These are phyloP conservation scores for Camellia japonica DNA, from an alignment of 148 eudicot genomes.

Conservation along the genomic window DNA sequence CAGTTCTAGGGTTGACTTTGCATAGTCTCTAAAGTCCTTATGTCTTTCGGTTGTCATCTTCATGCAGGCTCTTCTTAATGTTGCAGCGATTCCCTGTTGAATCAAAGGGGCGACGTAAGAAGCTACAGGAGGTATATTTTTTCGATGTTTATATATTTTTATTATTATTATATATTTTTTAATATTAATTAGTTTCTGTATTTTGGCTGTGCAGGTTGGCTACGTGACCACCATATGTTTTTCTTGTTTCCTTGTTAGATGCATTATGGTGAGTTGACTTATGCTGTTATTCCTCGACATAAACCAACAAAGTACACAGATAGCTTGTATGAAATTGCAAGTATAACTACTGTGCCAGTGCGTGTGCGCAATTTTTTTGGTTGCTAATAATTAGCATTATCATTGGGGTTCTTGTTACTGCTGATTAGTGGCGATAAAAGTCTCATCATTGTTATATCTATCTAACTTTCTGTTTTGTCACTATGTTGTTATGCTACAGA, in stretches of 20 bases:
- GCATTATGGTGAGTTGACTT: constrained; percentile 73
- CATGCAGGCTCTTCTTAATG: constrained; percentile 89
- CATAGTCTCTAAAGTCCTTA: constrained; percentile 10
- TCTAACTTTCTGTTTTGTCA: not conserved
- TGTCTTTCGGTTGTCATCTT: constrained; percentile 11
- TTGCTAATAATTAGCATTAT: not conserved
- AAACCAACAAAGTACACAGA: not conserved
- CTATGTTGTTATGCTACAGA: constrained; percentile 40
- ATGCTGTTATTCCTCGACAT: not conserved
- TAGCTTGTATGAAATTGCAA: not conserved
- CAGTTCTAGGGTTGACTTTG: no score
- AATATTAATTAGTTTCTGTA: constrained; percentile 17
- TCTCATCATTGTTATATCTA: no score
- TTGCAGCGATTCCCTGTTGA: constrained; percentile 93
- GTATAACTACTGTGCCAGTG: not conserved
- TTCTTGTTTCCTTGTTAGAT: constrained; percentile 81
- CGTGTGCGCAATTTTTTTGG: not conserved
- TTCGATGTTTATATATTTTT: not conserved
- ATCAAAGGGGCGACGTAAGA: constrained; percentile 91
- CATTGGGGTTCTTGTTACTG: not conserved
- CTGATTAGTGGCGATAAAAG: not conserved
- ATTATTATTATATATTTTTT: not conserved
- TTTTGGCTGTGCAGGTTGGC: constrained; percentile 56
- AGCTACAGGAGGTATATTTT: constrained; percentile 80
- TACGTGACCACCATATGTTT: constrained; percentile 93